These are phyloP conservation scores for Endocalyx cinctus DNA, from an alignment of 2,329 filamentous ascomycete species.

Conservation along the genomic window DNA sequence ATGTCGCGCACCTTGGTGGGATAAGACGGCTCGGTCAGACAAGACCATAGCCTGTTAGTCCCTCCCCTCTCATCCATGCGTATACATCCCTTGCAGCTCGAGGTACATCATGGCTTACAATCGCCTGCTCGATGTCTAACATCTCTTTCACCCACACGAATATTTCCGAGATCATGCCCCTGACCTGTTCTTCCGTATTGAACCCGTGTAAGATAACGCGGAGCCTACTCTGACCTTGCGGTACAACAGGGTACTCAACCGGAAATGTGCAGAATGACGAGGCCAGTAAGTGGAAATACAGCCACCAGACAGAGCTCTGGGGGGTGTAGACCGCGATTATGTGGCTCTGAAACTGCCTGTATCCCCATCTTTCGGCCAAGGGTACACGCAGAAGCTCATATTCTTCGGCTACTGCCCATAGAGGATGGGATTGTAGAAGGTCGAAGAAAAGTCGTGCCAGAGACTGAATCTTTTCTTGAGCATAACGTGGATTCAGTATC, in stretches of 20 bases:
- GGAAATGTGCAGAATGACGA: conserved; percentile 17
- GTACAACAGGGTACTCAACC: conserved; percentile 36
- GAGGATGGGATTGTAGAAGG: conserved; percentile 14
- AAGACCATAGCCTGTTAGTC: neutral
- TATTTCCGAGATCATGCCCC: conserved; percentile 24
- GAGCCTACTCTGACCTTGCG: conserved; percentile 32
- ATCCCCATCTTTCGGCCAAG: conserved; percentile 20
- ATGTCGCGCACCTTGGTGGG: too few relatives aligned
- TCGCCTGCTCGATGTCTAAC: conserved; percentile 17
- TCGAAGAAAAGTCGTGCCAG: conserved; percentile 22
- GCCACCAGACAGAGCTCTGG: conserved; percentile 13
- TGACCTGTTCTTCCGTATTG: conserved; percentile 32
- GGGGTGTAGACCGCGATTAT: conserved; percentile 24
- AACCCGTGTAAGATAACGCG: conserved; percentile 36
- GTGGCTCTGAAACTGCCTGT: conserved; percentile 18
- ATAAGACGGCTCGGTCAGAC: too few relatives aligned
- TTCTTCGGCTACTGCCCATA: conserved; percentile 18
- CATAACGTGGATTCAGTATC: too few relatives aligned
- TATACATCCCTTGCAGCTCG: neutral
- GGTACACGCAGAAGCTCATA: conserved; percentile 25
- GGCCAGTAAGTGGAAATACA: conserved; percentile 19
- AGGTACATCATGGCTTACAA: neutral
- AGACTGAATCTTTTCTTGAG: conserved; percentile 16
- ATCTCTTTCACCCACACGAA: conserved; percentile 28
- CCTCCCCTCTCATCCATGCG: neutral